Evolutionary conservation across 2,329 filamentous ascomycete species (phyloP).

Genomic region (Cercospora janseana): DNA sequence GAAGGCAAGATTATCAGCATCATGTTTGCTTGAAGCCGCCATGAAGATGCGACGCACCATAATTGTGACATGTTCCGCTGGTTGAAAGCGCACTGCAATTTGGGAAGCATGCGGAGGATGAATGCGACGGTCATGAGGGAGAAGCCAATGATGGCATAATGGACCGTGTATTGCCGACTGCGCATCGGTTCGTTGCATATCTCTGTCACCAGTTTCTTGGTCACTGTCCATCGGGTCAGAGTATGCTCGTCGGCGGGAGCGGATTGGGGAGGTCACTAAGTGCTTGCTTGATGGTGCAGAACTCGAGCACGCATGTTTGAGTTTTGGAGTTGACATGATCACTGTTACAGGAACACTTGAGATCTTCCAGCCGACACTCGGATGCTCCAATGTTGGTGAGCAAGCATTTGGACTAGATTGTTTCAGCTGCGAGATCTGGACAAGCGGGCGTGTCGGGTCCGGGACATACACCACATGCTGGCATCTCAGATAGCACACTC

Average conservation of each 20-base stretch:
- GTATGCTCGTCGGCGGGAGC: background rate
- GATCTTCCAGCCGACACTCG: constrained; percentile 10
- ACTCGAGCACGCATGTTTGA: constrained; percentile 13
- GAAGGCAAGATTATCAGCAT: background rate
- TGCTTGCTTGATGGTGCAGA: constrained; percentile 15
- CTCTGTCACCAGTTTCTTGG: constrained; percentile 19
- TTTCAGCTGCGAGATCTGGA: background rate
- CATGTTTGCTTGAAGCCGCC: background rate
- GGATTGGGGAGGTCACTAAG: constrained; percentile 8
- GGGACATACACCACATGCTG: background rate
- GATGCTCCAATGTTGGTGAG: constrained; percentile 12
- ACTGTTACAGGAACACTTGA: constrained; percentile 16
- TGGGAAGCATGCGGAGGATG: constrained; percentile 17
- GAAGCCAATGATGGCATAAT: constrained; percentile 13
- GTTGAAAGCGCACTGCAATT: constrained; percentile 11
- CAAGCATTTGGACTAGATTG: constrained; percentile 13
- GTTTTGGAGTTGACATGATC: background rate
- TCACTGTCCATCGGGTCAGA: constrained; percentile 5
- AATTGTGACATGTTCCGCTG: background rate
- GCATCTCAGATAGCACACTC: background rate
- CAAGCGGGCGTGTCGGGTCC: background rate
- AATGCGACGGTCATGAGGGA: constrained; percentile 11
- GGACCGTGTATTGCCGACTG: background rate
- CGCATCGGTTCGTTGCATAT: constrained; percentile 17
- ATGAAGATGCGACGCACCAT: background rate